Evolutionary conservation across 352 stramenopile genomes (phyloP), one percentile per base, ranked within the genome.

Genomic region (Phytophthora pseudosyringae): DNA sequence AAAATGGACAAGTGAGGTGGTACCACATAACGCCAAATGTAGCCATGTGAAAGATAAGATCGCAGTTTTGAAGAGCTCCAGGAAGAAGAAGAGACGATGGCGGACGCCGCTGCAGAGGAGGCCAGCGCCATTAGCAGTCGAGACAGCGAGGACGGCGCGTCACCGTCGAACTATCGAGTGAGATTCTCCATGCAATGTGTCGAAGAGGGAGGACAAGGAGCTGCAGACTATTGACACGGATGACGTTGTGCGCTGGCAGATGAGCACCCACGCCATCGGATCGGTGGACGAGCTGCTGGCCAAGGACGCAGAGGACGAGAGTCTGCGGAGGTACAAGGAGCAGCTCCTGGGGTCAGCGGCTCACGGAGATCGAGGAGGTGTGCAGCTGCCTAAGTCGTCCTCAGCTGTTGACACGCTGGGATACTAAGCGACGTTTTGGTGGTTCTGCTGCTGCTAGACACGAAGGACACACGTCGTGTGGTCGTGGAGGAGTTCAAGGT

Each of bases 401-500:
- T 25, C 5, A 9, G 11, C 15, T 53, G 16, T 38, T 16, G 12
- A 28, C 29, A 32, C 21, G 4, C 13, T 45, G 39, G 21, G 28
- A 39, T 16, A 41, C 21, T 53, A 8, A 52, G 13, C 44, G 12
- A 38, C 36, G 5, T 26, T 61, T 49, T 21, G 38, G 12, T 12
- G 16, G 3, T 46, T 21, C 21, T 51, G 35, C 33, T 47, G 15
- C 5, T 49, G 47, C 10, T 50, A 93, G 82, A 93, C 49, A 69
- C 64, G 5, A 76, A 61, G 2, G 83, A 95, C 54, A 64, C 59
- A 5, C 80, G 89, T 11, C 84, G 87, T 10, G 81, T 97, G 29
- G 83, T 96, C 13, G 83, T 97, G 15, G 80, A 90, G 18, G 83
- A 95, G 59, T 97, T 97, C 64, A 88, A 89, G 55, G 84, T 96